phyloP scores from a whole-genome alignment of 106 monocot genomes.

The Agapanthus africanus region DNA sequence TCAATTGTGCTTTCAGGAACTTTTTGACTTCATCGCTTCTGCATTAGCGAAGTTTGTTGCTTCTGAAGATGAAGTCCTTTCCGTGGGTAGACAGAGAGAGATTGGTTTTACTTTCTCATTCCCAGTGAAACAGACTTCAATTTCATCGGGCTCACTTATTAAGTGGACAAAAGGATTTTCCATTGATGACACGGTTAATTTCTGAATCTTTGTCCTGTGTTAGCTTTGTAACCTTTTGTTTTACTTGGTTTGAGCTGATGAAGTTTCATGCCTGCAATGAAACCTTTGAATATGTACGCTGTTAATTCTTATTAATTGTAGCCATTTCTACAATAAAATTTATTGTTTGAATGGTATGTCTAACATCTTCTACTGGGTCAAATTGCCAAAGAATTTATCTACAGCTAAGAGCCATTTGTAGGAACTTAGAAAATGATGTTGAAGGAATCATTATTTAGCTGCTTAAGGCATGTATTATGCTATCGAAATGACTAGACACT shows the following conservation, averaged over 20 bases:
- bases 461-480: background rate
- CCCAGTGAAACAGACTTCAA: constrained; percentile 70
- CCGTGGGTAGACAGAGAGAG: constrained; percentile 56
- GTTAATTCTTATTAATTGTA: background rate
- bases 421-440: background rate
- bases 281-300: background rate
- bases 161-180: constrained; percentile 95
- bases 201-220: background rate
- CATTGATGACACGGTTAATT: constrained; percentile 58
- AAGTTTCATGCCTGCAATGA: background rate
- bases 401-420: background rate
- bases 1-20: constrained; percentile 37
- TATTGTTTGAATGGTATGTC: background rate
- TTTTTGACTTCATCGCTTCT: constrained; percentile 83
- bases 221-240: background rate
- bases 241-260: background rate
- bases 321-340: background rate
- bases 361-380: background rate
- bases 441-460: background rate
- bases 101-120: constrained; percentile 93
- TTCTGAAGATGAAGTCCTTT: constrained; percentile 38
- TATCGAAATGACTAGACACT: background rate
- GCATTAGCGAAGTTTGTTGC: constrained; percentile 71
- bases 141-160: constrained; percentile 70
- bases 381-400: background rate